Evolutionary conservation across 805 yeast genomes (phyloP), one percentile per base, ranked within the genome.

Genomic region (Cyberlindnera mycetangii): DNA sequence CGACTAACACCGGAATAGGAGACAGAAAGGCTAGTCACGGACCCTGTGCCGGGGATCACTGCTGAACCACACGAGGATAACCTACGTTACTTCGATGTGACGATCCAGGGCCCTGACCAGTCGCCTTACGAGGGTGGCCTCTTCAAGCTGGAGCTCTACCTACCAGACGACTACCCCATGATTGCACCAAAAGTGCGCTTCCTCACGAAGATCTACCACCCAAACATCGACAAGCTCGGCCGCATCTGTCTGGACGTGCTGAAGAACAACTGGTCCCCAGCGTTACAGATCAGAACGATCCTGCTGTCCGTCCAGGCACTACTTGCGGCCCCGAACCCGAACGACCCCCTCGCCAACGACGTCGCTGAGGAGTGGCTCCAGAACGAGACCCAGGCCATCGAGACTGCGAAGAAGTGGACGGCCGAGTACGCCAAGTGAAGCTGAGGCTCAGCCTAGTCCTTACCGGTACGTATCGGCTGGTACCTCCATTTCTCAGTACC

Each of bases 131-230:
- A 92, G 60, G 89, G 89, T 32, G 87, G 87, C 22, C 58, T 69
- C 4, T 93, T 93, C 70, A 74, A 84, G 53, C 70, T 93, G 47
- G 99, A 93, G 65, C 71, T 93, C 51, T 93, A 76, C 61, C 67
- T 93, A 51, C 98, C 99, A 2, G 97, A 93, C 60, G 99, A 93
- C 61, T 93, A 93, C 65, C 99, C 99, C 11, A 85, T 92, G 97
- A 89, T 88, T 59, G 96, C 99, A 0, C 99, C 99, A 41, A 90
- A 89, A 62, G 95, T 93, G 42, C 76, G 99, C 47, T 93, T 93
- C 58, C 69, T 93, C 51, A 93, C 99, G 24, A 88, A 83, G 65
- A 90, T 93, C 21, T 93, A 93, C 65, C 99, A 93, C 61, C 99
- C 96, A 34, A 93, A 93, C 65, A 93, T 93, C 55, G 99, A 93